Conservation (phyloP, 176 grass and related monocot genomes). For the Rhipidocladum racemiflorum region DNA sequence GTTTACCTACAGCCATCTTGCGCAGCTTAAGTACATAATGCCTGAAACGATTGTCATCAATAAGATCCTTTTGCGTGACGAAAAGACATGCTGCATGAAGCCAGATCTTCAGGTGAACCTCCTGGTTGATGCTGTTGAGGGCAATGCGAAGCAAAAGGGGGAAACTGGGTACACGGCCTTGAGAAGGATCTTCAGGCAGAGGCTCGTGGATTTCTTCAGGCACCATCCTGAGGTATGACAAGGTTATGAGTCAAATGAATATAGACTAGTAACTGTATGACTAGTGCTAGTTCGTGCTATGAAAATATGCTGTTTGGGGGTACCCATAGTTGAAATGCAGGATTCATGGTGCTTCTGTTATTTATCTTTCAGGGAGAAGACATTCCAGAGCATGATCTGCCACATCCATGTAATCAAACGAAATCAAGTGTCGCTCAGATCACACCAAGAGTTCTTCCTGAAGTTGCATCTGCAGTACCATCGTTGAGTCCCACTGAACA, state of each 20-base stretch:
- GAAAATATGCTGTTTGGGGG: not conserved
- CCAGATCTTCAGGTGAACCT: conserved; percentile 74
- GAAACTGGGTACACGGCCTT: conserved; percentile 56
- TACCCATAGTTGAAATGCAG: not conserved
- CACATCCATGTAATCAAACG: conserved; percentile 60
- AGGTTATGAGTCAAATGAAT: not conserved
- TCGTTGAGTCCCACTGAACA: conserved; percentile 1
- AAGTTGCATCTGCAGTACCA: not conserved
- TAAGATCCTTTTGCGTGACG: conserved; percentile 66
- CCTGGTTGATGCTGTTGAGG: conserved; percentile 39
- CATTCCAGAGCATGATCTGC: conserved; percentile 69
- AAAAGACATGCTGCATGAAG: conserved; percentile 80
- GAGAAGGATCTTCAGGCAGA: conserved; percentile 71
- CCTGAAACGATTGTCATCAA: conserved; percentile 66
- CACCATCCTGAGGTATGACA: conserved; percentile 66
- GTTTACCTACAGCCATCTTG: conserved; percentile 74
- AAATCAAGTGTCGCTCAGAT: conserved; percentile 3
- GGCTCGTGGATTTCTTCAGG: conserved; percentile 66
- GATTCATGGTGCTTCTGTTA: not conserved
- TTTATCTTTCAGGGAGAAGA: conserved; percentile 61
- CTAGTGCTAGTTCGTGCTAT: not conserved
- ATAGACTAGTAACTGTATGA: not conserved
- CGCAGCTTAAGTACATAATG: conserved; percentile 77
- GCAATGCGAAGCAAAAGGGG: conserved; percentile 45
- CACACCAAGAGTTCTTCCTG: conserved; percentile 5